Evolutionary conservation across 352 stramenopile genomes (phyloP), one percentile per base, ranked within the genome.

Genomic region (Pythium guiyangense): DNA sequence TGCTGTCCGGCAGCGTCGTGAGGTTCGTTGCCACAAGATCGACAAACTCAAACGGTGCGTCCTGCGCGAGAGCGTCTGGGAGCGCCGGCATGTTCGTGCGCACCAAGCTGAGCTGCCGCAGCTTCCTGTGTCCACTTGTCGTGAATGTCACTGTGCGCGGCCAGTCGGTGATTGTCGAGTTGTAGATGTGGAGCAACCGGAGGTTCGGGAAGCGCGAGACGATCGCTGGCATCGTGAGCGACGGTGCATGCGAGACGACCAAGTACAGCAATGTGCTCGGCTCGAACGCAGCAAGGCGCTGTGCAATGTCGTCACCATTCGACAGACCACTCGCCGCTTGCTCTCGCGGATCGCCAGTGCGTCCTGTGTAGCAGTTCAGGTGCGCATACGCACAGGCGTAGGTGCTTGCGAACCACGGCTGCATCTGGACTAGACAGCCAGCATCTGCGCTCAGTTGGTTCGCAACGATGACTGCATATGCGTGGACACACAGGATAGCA

Each of bases 101-200:
- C 8, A 48, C 37, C 6, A 62, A 22, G 14, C 20, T 46, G 17
- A 63, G 17, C 9, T 35, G 44, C 12, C 37, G 48, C 27, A 62
- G 48, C n/a, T 17, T 22, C 2, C n/a, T 37, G n/a, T 56, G 56
- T 3, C 48, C 20, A 29, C 26, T 8, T 0, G 14, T 39, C 0
- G 39, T 39, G 43, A 74, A 50, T 0, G 59, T 25, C 1, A 63
- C 57, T 1, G 52, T 15, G 3, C 12, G 11, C 10, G 49, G 31
- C 67, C 63, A 74, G 29, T 69, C 54, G 20, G 29, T 11, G n/a
- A 74, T 58, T 6, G 67, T 67, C 29, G 58, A 52, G 57, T 71
- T 69, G 49, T 64, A 66, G 14, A 71, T 27, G 29, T 65, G 52
- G 4, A 70, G 14, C 39, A 42, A 47, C 15, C 63, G n/a, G 6